Conservation (phyloP, 2,329 filamentous ascomycete species). For the Paecilomyces sp. region DNA sequence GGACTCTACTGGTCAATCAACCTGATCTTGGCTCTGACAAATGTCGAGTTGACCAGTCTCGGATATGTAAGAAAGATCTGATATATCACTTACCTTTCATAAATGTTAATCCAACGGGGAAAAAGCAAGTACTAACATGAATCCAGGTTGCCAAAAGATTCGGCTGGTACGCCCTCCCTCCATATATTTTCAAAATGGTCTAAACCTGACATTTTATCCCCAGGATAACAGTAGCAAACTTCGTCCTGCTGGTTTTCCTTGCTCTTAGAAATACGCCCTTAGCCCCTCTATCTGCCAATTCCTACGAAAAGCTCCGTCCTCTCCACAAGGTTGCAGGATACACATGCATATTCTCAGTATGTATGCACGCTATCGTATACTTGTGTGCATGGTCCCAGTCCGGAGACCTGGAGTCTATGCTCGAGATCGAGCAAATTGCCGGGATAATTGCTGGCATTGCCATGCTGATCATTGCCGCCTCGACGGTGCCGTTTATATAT, state of each 20-base stretch:
- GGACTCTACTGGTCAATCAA: background rate
- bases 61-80: background rate
- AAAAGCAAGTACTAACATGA: background rate
- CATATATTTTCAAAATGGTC: background rate
- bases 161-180: background rate
- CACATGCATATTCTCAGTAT: slow-evolving; percentile 8
- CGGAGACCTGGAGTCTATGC: background rate
- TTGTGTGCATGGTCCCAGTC: slow-evolving; percentile 1
- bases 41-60: background rate
- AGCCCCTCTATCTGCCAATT: slow-evolving; percentile 8
- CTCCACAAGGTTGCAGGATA: slow-evolving; percentile 12
- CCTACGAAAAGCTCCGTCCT: slow-evolving; percentile 12
- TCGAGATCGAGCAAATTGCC: background rate
- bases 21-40: background rate
- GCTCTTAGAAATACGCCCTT: slow-evolving; percentile 11
- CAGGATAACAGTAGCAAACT: slow-evolving; percentile 9
- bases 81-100: background rate
- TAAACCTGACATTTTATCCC: background rate
- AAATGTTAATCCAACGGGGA: background rate
- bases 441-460: background rate
- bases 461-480: background rate
- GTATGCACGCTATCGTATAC: slow-evolving; percentile 2
- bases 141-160: background rate
- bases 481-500: background rate
- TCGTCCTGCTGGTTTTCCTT: slow-evolving; percentile 9